These are phyloP conservation scores for Aureobasidium sp. DNA, from an alignment of 2,329 filamentous ascomycete genomes.

Conservation along the genomic window DNA sequence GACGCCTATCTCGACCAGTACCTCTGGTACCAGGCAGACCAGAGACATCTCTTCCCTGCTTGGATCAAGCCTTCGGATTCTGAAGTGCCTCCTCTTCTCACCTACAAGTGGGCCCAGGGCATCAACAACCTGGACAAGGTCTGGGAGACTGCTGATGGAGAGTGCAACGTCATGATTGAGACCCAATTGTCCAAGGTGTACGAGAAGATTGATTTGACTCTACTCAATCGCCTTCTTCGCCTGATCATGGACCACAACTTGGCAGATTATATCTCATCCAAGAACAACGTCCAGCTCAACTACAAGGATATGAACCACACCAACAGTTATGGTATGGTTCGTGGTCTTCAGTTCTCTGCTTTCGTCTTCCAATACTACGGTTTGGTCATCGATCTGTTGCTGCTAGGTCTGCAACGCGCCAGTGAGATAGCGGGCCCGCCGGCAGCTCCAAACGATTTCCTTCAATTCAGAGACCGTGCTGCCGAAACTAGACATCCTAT, in stretches of 20 bases:
- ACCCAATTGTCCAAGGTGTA: constrained; percentile 99
- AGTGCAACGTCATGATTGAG: constrained; percentile 98
- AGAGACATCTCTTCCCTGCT: constrained; percentile 89
- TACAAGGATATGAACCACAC: constrained; percentile 99
- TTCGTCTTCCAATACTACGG: constrained; percentile 99
- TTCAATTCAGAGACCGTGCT: constrained; percentile 90
- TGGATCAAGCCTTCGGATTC: constrained; percentile 99
- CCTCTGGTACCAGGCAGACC: constrained; percentile 97
- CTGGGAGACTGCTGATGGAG: constrained; percentile 87
- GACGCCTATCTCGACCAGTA: constrained; percentile 98
- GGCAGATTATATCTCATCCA: constrained; percentile 97
- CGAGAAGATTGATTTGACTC: constrained; percentile 95
- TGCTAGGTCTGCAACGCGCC: constrained; percentile 90
- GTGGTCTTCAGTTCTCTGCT: constrained; percentile 92
- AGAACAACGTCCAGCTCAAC: constrained; percentile 98
- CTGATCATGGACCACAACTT: constrained; percentile 99
- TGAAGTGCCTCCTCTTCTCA: constrained; percentile 86
- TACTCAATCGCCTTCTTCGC: constrained; percentile 85
- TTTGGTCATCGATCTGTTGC: constrained; percentile 82
- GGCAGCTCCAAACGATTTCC: too few relatives aligned
- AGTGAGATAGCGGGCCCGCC: too few relatives aligned
- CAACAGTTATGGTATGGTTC: constrained; percentile 97
- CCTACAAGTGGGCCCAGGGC: constrained; percentile 98
- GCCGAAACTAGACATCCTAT: constrained; percentile 93
- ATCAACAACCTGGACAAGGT: constrained; percentile 97